Evolutionary conservation across 441 rosid genomes (phyloP), one percentile per base, ranked within the genome.

Genomic region (Pelargonium fulgidum): DNA sequence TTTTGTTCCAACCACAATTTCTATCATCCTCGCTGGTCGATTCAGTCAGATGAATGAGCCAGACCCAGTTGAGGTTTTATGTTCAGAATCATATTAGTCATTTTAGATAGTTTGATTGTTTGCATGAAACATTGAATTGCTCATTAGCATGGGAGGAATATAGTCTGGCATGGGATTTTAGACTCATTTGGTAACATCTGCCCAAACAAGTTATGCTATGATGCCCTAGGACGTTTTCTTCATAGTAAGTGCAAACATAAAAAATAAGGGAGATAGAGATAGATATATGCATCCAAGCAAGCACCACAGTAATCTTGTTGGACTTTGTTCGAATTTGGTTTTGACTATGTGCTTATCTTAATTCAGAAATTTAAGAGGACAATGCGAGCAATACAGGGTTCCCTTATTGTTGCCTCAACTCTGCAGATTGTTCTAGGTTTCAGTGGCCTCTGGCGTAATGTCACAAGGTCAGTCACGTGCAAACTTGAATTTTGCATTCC

Each of bases 381-480:
- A 74, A 93, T 93, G 96, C 87, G 97, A 74, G 96, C 97, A 68
- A 89, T 84, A 20, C 98, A 93, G 80, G 98, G 98, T 56, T 78
- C 98, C 3, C 84, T 93, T 50, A 93, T 93, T 79, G 93, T 93
- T 36, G 94, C 98, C 70, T 91, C 98, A 42, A 86, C 91, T 54
- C 96, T 93, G 72, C 97, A 93, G 78, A 93, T 93, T 81, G 90
- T 89, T 66, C 90, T 93, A 22, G 98, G 98, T 48, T 93, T 91
- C 83, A 93, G 98, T 78, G 97, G 97, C 64, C 96, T 93, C 70
- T 93, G 98, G 98, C 92, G 97, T 33, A 93, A 93, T 58, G 94
- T 93, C 58, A 44, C 88, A 26, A 89, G 97, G 98, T 91, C 68
- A 68, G 84, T 79, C 67, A 12, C 4, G n/a, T 3, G 9, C 2